Evolutionary conservation across 2,329 filamentous ascomycete species (phyloP).

Genomic region (Claviceps quebecensis): DNA sequence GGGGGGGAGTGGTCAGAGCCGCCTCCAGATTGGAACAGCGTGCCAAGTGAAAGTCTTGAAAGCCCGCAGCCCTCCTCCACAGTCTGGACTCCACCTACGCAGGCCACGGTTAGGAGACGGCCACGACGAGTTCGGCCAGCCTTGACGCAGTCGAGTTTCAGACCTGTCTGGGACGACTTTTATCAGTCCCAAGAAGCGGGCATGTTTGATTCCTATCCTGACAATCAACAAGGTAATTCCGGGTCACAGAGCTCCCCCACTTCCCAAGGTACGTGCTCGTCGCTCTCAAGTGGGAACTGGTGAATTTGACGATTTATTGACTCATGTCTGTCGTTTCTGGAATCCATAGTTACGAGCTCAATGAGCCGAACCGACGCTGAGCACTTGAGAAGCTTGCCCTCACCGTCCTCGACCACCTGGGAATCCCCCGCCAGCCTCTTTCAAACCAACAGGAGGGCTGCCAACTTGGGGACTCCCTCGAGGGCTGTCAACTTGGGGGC

Average conservation of each 20-base stretch:
- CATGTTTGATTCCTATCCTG: slow-evolving; percentile 6
- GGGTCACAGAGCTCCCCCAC: not conserved
- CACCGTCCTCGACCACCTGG: slow-evolving; percentile 7
- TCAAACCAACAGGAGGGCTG: too few relatives aligned
- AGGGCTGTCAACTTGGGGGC: too few relatives aligned
- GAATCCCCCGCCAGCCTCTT: not conserved
- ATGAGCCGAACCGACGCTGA: slow-evolving; percentile 8
- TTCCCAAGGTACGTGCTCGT: slow-evolving; percentile 3
- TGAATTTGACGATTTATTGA: too few relatives aligned
- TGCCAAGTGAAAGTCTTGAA: slow-evolving; percentile 6
- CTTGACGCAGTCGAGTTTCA: not conserved
- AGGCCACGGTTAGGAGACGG: too few relatives aligned
- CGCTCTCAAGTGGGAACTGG: too few relatives aligned
- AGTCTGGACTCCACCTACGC: slow-evolving; percentile 2
- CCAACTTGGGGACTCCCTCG: too few relatives aligned
- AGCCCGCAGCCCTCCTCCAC: slow-evolving; percentile 9
- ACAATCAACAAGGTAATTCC: slow-evolving; percentile 1
- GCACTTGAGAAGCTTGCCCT: slow-evolving; percentile 7
- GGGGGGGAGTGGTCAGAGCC: slow-evolving; percentile 5
- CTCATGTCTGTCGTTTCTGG: too few relatives aligned
- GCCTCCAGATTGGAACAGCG: slow-evolving; percentile 6
- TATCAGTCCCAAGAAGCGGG: slow-evolving; percentile 14
- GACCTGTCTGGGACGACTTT: slow-evolving; percentile 7
- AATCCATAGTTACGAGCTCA: slow-evolving; percentile 2
- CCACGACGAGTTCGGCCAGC: too few relatives aligned